Evolutionary conservation across 441 rosid genomes (phyloP).

Genomic region (Mallotus japonicus): DNA sequence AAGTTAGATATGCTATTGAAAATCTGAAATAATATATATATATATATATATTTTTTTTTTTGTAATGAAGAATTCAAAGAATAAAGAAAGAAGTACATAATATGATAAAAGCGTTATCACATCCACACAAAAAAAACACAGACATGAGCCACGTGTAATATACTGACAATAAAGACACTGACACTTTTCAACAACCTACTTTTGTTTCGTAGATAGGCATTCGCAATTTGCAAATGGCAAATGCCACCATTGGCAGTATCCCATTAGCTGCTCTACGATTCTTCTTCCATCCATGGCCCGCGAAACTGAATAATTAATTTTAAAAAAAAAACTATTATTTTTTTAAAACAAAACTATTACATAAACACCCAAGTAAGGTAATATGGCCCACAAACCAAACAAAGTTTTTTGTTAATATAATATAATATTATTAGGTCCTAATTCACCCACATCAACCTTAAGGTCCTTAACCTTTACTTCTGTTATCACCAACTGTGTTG

Average conservation of each 20-base stretch:
- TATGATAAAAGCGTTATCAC: constrained; percentile 4
- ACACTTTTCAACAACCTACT: constrained; percentile 24
- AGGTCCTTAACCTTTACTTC: background rate
- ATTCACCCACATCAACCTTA: constrained; percentile 3
- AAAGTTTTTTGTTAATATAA: too few relatives aligned
- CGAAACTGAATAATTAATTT: too few relatives aligned
- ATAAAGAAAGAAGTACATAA: background rate
- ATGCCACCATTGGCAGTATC: background rate
- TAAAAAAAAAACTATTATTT: too few relatives aligned
- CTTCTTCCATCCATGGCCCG: too few relatives aligned
- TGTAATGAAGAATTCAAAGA: background rate
- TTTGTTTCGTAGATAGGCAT: background rate
- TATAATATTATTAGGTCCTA: background rate
- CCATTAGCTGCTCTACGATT: background rate
- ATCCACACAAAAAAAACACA: constrained; percentile 1
- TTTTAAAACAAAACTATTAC: background rate
- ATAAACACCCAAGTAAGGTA: background rate
- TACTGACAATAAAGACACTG: constrained; percentile 16
- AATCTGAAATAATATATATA: background rate
- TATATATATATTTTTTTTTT: background rate
- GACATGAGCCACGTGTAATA: constrained; percentile 23
- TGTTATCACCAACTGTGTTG: background rate
- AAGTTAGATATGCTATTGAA: background rate
- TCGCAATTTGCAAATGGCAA: background rate
- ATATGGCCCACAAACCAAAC: too few relatives aligned